phyloP scores from a whole-genome alignment of 345 rosid genomes.

The Abelmoschus esculentus region DNA sequence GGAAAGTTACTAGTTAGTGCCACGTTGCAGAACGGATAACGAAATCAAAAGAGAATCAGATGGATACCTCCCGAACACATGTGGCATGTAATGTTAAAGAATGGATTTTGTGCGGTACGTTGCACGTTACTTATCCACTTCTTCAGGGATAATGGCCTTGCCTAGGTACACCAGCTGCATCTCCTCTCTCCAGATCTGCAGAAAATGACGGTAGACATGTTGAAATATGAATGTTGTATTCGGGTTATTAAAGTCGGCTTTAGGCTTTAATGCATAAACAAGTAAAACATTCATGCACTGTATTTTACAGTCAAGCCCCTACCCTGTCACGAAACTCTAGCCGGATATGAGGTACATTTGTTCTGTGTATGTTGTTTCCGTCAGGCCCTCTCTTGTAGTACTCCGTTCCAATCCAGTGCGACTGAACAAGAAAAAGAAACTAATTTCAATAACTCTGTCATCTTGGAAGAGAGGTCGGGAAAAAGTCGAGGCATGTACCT shows the following conservation, averaged over 20 bases:
- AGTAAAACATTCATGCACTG: not conserved
- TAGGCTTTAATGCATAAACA: not conserved
- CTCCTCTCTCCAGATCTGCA: slow-evolving; percentile 95
- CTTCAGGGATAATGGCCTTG: slow-evolving; percentile 45
- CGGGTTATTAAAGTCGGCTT: not conserved
- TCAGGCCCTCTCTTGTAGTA: slow-evolving; percentile 94
- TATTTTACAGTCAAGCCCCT: slow-evolving; percentile 6
- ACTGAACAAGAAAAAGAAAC: slow-evolving; percentile 34
- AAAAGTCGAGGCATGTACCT: slow-evolving; percentile 35
- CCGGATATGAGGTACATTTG: slow-evolving; percentile 97
- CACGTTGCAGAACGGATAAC: too few relatives aligned
- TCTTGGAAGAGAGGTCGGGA: not conserved
- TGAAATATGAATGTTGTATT: not conserved
- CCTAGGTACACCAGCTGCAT: slow-evolving; percentile 76
- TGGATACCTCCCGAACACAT: slow-evolving; percentile 18
- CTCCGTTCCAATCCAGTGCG: slow-evolving; percentile 90
- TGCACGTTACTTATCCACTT: slow-evolving; percentile 42
- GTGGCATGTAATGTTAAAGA: not conserved
- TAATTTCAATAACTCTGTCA: slow-evolving; percentile 4
- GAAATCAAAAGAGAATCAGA: not conserved
- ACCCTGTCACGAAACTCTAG: slow-evolving; percentile 90
- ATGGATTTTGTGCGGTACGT: not conserved
- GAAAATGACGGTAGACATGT: not conserved
- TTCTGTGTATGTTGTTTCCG: slow-evolving; percentile 87
- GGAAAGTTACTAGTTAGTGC: too few relatives aligned